phyloP scores from a whole-genome alignment of 805 yeast genomes.

The Hanseniaspora meyeri region DNA sequence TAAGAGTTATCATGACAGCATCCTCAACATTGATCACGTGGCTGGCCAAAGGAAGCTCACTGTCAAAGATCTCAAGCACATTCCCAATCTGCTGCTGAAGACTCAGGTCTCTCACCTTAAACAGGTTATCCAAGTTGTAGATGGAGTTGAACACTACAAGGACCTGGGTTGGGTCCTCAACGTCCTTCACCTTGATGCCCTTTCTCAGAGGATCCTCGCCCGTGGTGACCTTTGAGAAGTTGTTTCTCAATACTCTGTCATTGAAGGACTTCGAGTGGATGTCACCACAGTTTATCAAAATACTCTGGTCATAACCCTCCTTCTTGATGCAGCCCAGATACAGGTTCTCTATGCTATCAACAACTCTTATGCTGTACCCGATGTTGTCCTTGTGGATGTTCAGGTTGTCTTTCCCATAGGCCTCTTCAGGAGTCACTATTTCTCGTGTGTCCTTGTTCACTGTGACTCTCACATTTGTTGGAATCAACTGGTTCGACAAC shows the following conservation, averaged over 20 bases:
- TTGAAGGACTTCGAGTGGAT: constrained; percentile 33
- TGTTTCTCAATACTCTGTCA: constrained; percentile 20
- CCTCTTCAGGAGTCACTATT: constrained; percentile 59
- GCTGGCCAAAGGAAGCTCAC: constrained; percentile 27
- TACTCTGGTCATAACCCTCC: constrained; percentile 57
- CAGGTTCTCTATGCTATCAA: constrained; percentile 44
- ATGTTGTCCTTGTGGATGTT: constrained; percentile 46
- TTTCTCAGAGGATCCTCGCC: constrained; percentile 13
- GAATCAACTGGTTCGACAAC: constrained; percentile 48
- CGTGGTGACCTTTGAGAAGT: constrained; percentile 20
- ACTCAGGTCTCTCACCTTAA: constrained; percentile 37
- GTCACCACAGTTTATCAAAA: constrained; percentile 58
- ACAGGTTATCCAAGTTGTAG: constrained; percentile 43
- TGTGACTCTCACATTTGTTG: constrained; percentile 68
- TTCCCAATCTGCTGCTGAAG: constrained; percentile 39
- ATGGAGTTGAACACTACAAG: constrained; percentile 55
- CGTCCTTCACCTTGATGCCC: constrained; percentile 1
- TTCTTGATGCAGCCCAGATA: constrained; percentile 59
- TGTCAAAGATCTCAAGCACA: constrained; percentile 60
- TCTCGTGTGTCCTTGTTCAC: constrained; percentile 51
- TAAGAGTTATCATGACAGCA: constrained; percentile 46
- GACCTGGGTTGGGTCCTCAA: constrained; percentile 21
- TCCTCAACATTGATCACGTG: constrained; percentile 46
- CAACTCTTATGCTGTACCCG: constrained; percentile 67
- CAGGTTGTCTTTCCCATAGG: constrained; percentile 43